Evolutionary conservation across 768 basidiomycete species (phyloP), one percentile per base, ranked within the genome.

Genomic region (Lentinus tigrinus): DNA sequence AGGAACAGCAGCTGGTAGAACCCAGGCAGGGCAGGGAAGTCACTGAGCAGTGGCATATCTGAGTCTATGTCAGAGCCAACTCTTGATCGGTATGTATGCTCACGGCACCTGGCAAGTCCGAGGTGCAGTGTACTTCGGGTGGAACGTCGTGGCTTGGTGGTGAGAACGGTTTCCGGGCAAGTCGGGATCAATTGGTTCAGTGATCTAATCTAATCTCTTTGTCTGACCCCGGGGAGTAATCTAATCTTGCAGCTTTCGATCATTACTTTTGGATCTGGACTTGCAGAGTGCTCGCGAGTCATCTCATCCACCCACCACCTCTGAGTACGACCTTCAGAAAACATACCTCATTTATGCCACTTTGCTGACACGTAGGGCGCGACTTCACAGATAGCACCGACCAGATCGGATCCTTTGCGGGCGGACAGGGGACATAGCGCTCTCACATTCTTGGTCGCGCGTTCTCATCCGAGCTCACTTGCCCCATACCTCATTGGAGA

Each of bases 1-100:
- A 88, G 73, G 67, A 88, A 88, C 3, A 88, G 70, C 5, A 79
- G 64, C 52, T 79, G 78, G 71, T 89, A 89, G 64, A 84, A 74
- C 31, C 87, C 85, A 17, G 83, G 78, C 53, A 89, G 74, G 2
- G 85, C 87, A 46, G 77, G 78, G 57, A 88, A 89, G 44, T 69
- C 65, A 16, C 69, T 59, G 63, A 70, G 72, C 46, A 59, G 49
- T 31, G 60, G 52, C 60, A 61, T 61, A 24, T 23, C 13, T 11
- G 21, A 4, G 43, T 4, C 5, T 10, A 14, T 13, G 31, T 31
- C 31, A 31, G 31, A 6, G 31, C 31, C 11, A 31, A 38, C 44
- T 4, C 1, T 23, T 13, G 43, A 44, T 44, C 43, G 23, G 17
- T 23, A 19, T 44, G 17, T 1, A 21, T 19, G 39, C 6, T 40